Evolutionary conservation across 306 rosid genomes (phyloP).

Genomic region (Crotalaria pallida): DNA sequence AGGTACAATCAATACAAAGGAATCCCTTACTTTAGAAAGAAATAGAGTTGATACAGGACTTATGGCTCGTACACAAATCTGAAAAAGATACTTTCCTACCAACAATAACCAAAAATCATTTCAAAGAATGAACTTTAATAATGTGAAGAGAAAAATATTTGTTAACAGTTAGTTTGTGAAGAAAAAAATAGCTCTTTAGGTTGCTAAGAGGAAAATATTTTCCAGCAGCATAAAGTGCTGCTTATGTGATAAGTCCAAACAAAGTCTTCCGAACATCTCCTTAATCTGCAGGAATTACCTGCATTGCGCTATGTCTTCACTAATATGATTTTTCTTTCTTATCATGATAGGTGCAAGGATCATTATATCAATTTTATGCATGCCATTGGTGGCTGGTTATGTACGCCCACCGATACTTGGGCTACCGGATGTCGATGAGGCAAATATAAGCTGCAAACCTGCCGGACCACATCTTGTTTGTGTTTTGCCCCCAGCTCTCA

Average conservation of each 20-base stretch:
- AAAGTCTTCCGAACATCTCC: too few species aligned
- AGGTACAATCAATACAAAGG: too few species aligned
- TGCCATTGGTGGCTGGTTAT: conserved; percentile 89
- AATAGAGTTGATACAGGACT: too few species aligned
- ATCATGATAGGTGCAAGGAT: conserved; percentile 71
- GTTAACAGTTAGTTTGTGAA: background rate
- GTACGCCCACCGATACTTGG: conserved; percentile 90
- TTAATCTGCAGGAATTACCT: conserved; percentile 11
- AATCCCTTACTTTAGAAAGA: too few species aligned
- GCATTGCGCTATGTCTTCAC: background rate
- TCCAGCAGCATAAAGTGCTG: background rate
- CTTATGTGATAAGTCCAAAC: too few species aligned
- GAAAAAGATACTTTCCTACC: too few species aligned
- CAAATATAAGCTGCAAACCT: conserved; percentile 82
- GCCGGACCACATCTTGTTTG: conserved; percentile 94
- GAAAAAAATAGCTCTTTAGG: background rate
- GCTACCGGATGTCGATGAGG: conserved; percentile 70
- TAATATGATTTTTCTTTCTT: conserved; percentile 21
- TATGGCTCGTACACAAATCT: too few species aligned
- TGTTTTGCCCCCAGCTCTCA: conserved; percentile 86
- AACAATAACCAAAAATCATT: too few species aligned
- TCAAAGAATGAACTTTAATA: too few species aligned
- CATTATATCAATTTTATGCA: conserved; percentile 71
- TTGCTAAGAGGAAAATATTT: conserved; percentile 5
- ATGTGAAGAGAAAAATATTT: too few species aligned